A percentile compares a stretch with the other conserved stretches of the same genome.
Conservation (phyloP, 2,329 filamentous ascomycete genomes). For the Aspergillus sp. region DNA sequence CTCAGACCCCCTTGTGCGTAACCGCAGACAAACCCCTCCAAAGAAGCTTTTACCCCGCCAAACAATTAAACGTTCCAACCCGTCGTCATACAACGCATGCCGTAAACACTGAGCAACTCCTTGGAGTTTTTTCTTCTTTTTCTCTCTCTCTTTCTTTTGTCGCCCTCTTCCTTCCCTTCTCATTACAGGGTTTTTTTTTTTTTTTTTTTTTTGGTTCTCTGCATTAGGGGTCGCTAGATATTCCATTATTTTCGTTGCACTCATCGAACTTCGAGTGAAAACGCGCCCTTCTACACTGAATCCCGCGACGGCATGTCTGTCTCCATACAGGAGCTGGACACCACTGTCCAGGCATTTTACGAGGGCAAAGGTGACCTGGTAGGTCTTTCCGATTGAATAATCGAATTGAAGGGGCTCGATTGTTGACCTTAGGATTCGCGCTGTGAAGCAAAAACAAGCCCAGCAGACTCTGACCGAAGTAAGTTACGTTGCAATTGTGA, state of each 20-base stretch:
- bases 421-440: neutral
- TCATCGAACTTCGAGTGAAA: constrained; percentile 14
- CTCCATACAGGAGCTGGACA: constrained; percentile 92
- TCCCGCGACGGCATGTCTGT: constrained; percentile 55
- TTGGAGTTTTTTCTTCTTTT: neutral
- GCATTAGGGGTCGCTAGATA: neutral
- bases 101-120: constrained; percentile 14
- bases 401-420: neutral
- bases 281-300: constrained; percentile 30
- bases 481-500: constrained; percentile 34
- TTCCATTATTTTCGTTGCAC: neutral
- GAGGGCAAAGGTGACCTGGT: constrained; percentile 94
- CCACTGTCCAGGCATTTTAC: constrained; percentile 93
- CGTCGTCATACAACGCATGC: constrained; percentile 15
- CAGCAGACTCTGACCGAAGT: constrained; percentile 92
- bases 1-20: constrained; percentile 11
- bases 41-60: constrained; percentile 29
- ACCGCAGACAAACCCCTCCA: constrained; percentile 25
- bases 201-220: too few species aligned
- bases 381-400: constrained; percentile 41
- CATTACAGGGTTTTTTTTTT: too few species aligned
- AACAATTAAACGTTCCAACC: constrained; percentile 15
- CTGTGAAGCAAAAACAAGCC: constrained; percentile 83
- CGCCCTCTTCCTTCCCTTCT: too few species aligned
- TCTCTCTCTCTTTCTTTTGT: too few species aligned